Evolutionary conservation across 441 rosid species (phyloP), one percentile per base, ranked within the genome.

Genomic region (Sinapis alba): DNA sequence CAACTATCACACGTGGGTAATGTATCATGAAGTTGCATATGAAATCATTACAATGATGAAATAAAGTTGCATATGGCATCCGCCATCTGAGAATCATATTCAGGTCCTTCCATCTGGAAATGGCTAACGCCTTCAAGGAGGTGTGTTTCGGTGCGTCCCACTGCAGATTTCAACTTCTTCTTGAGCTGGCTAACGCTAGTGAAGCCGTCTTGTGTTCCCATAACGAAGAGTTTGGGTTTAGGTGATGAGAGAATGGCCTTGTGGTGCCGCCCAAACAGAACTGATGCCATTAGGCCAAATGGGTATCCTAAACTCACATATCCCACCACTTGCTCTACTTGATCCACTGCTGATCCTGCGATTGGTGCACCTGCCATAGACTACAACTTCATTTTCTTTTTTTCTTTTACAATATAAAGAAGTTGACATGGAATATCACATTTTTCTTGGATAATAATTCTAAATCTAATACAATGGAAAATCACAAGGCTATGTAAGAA

Each of bases 91-190:
- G 91, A 76, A 83, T 93, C 98, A 78, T 81, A 93, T 38, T 74
- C 89, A 54, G 95, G 90, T 13, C 95, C 98, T 85, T 93, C 98
- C 96, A 93, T 90, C 75, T 93, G 90, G 73, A 96, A 96, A 75
- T 93, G 99, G 34, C 98, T 81, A 6, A 82, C 94, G 41, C 97
- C 98, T 75, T 93, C 97, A 18, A 96, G 82, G 21, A 96, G 84
- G 79, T 91, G 90, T 32, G 78, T 87, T 76, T 96, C 94, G 0
- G 78, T 84, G 2, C 89, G 88, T 3, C 98, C 97, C 0, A 73
- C 81, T 0, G 97, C 92, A 54, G 86, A 71, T 13, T 72, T 83
- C 51, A 93, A 90, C 94, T 93, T 96, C 86, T 82, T 89, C 82
- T 81, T 73, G 32, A 96, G 90, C 87, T 96, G 98, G 72, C 78